Percentiles rank a stretch among this genome's conserved stretches.
Conservation (phyloP, 2,329 filamentous ascomycete genomes). For the Berkeleyomyces rouxiae region DNA sequence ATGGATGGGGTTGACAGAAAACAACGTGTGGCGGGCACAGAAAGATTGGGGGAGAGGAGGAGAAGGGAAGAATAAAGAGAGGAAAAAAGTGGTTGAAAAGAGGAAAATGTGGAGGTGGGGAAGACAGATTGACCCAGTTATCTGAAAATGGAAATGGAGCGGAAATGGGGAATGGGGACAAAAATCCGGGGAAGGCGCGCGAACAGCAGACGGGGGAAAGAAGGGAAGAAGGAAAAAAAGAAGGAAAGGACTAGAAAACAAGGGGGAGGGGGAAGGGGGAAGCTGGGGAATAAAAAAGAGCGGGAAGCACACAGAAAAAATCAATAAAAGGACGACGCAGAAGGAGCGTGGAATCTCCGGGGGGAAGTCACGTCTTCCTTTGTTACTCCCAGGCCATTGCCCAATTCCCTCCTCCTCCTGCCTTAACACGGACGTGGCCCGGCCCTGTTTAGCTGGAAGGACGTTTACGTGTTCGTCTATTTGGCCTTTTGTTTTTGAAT, state of each 20-base stretch:
- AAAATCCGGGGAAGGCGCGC: conserved; percentile 5
- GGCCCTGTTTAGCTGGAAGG: background rate
- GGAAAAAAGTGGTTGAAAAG: background rate
- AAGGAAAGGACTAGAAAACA: background rate
- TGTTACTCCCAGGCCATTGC: background rate
- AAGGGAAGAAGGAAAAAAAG: conserved; percentile 3
- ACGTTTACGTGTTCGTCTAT: background rate
- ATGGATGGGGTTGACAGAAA: background rate
- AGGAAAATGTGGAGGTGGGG: conserved; percentile 2
- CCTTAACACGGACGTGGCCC: background rate
- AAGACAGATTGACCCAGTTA: background rate
- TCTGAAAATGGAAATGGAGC: background rate
- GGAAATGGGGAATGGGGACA: background rate
- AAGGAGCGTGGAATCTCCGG: background rate
- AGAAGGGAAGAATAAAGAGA: background rate
- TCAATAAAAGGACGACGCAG: background rate
- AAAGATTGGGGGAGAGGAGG: background rate
- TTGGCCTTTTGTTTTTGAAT: background rate
- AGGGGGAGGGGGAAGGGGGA: background rate
- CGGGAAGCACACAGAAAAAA: background rate
- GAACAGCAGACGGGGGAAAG: background rate
- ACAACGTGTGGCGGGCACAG: background rate
- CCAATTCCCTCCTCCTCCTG: background rate
- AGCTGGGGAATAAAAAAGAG: conserved; percentile 1
- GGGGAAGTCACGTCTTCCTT: background rate